Evolutionary conservation across 225 moss, liverwort and hornwort species (phyloP), one percentile per base, ranked within the genome.

Genomic region (Ulota crispa): DNA sequence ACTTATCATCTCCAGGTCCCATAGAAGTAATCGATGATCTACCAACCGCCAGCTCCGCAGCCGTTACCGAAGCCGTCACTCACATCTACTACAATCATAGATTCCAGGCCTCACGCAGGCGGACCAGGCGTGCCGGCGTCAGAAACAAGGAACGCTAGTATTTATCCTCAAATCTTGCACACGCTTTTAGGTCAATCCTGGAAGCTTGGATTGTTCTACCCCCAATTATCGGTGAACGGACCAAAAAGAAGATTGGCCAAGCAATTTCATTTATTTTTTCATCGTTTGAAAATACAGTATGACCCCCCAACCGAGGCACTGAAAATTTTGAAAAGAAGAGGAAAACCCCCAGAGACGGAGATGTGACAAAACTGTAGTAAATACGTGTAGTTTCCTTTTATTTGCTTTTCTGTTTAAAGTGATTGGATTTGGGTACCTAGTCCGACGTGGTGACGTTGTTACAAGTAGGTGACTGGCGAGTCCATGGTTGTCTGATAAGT

Each of bases 81-180:
- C 8, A 42, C 9, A 56, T 77, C 81, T 60, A 31, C 24, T 0
- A 2, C 0, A 0, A 0, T 0, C 8, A n/a, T 23, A 63, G 45
- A 64, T 64, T 32, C 45, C 77, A 3, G 8, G 30, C 0, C 32
- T 0, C 20, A 19, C 32, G 64, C 18, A 70, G 39, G 52, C 15
- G 83, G 60, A 45, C 68, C 42, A 27, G 2, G 68, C 60, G 24
- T 20, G 52, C 52, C 76, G 63, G 80, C 86, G 78, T 78, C 78
- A 23, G 63, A 3, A 41, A 4, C 6, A 68, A 69, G 81, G 56
- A 43, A 77, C 27, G 60, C n/a, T 59, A 26, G 80, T 67, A 81
- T 73, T 67, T 83, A 87, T 87, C 83, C 72, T 81, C 43, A 81
- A 84, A 71, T 79, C 69, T 36, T 3, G 71, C 79, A 85, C 82